These are phyloP conservation scores for Oryza punctata DNA, from an alignment of 176 grass and related monocot species.

Conservation along the genomic window DNA sequence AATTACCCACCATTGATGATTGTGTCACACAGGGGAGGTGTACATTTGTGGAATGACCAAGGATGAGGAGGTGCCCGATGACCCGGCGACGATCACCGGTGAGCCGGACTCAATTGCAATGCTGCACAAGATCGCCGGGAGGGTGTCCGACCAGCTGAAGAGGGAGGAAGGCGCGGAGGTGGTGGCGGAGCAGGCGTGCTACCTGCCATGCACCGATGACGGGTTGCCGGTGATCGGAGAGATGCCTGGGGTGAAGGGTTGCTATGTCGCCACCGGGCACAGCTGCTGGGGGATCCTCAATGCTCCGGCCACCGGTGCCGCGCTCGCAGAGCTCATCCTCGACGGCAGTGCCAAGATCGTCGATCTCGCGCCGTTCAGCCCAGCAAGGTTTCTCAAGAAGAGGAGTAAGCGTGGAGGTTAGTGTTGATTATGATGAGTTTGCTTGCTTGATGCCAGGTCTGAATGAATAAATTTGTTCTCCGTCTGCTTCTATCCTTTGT, in stretches of 20 bases:
- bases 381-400: slow-evolving; percentile 62
- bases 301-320: slow-evolving; percentile 73
- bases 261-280: slow-evolving; percentile 87
- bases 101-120: slow-evolving; percentile 75
- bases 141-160: slow-evolving; percentile 75
- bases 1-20: neutral
- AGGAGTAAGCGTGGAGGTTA: slow-evolving; percentile 33
- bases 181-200: slow-evolving; percentile 80
- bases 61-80: slow-evolving; percentile 62
- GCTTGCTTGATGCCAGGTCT: neutral
- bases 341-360: slow-evolving; percentile 60
- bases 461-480: slow-evolving; percentile 26
- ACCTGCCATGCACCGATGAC: slow-evolving; percentile 71
- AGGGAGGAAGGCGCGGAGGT: slow-evolving; percentile 61
- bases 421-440: neutral
- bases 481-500: neutral
- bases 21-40: slow-evolving; percentile 63
- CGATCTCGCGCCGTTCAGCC: slow-evolving; percentile 67
- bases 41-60: slow-evolving; percentile 90
- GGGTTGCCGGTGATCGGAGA: slow-evolving; percentile 84
- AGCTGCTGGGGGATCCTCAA: slow-evolving; percentile 95
- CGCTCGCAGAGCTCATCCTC: slow-evolving; percentile 78
- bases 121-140: slow-evolving; percentile 84
- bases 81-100: slow-evolving; percentile 62
- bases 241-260: slow-evolving; percentile 67